These are phyloP conservation scores for Hyphopichia buzzinii DNA, from an alignment of 1,139 yeast genomes.

Conservation along the genomic window DNA sequence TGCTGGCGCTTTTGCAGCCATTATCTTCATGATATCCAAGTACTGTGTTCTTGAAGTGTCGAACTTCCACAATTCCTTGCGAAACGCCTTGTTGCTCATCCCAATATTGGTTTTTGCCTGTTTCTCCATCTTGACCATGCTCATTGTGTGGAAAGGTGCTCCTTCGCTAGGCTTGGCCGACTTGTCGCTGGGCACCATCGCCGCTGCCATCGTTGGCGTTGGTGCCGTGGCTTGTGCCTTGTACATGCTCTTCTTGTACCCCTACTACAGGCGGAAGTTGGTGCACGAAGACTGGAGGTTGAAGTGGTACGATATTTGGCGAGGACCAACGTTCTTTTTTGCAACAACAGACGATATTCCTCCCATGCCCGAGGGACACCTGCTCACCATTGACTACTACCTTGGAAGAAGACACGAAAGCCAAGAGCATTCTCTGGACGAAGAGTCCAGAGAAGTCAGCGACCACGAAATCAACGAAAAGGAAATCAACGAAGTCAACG, in stretches of 20 bases:
- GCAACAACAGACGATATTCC: slow-evolving; percentile 58
- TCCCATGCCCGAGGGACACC: slow-evolving; percentile 61
- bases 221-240: slow-evolving; percentile 55
- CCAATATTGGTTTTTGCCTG: slow-evolving; percentile 63
- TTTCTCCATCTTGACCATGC: slow-evolving; percentile 61
- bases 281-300: slow-evolving; percentile 68
- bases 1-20: slow-evolving; percentile 63
- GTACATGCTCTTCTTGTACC: slow-evolving; percentile 56
- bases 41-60: slow-evolving; percentile 61
- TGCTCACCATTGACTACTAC: slow-evolving; percentile 61
- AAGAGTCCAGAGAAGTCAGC: not conserved
- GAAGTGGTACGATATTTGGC: slow-evolving; percentile 52
- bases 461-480: slow-evolving; percentile 14
- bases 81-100: slow-evolving; percentile 55
- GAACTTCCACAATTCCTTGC: slow-evolving; percentile 37
- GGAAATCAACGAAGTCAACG: slow-evolving; percentile 4
- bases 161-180: slow-evolving; percentile 58
- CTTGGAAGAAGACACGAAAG: slow-evolving; percentile 52
- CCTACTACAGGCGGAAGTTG: slow-evolving; percentile 62
- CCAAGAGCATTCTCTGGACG: too few species aligned
- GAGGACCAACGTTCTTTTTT: slow-evolving; percentile 60
- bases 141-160: slow-evolving; percentile 70
- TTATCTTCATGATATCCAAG: slow-evolving; percentile 59
- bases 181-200: slow-evolving; percentile 49
- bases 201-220: slow-evolving; percentile 60